phyloP scores from a whole-genome alignment of 2,329 filamentous ascomycete genomes.

The Pyricularia sp. region DNA sequence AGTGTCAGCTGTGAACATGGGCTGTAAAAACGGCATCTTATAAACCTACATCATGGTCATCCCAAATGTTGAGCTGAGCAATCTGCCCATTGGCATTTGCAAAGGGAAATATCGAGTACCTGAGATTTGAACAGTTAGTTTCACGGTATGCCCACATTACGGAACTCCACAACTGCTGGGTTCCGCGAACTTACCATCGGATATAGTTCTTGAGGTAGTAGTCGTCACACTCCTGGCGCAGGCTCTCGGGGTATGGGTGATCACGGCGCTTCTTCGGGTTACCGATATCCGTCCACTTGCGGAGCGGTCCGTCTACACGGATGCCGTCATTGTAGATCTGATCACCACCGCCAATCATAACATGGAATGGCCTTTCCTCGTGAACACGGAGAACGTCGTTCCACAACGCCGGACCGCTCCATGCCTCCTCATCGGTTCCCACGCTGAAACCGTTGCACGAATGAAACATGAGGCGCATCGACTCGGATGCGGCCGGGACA shows the following conservation, averaged over 20 bases:
- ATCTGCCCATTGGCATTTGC: conserved; percentile 83
- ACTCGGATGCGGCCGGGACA: conserved; percentile 71
- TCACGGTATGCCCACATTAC: neutral
- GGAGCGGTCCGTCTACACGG: conserved; percentile 72
- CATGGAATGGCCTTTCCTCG: conserved; percentile 74
- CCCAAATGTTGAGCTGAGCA: conserved; percentile 94
- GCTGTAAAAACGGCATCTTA: neutral
- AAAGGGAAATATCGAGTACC: conserved; percentile 74
- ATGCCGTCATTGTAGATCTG: conserved; percentile 97
- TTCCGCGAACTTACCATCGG: conserved; percentile 46
- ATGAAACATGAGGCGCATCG: conserved; percentile 98
- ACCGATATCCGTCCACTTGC: conserved; percentile 71
- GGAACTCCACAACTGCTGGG: too few relatives aligned
- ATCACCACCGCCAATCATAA: conserved; percentile 92
- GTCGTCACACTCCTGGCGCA: conserved; percentile 76
- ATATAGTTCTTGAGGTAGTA: conserved; percentile 92
- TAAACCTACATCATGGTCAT: conserved; percentile 68
- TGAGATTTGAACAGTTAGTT: conserved; percentile 5
- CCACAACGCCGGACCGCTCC: conserved; percentile 90
- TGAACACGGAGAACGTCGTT: conserved; percentile 84
- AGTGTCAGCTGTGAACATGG: neutral
- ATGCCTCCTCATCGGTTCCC: conserved; percentile 74
- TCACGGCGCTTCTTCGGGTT: conserved; percentile 76
- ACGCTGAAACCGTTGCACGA: conserved; percentile 96
- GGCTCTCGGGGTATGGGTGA: conserved; percentile 65